Evolutionary conservation across 352 stramenopile genomes (phyloP).

Genomic region (Phytophthora citricola): DNA sequence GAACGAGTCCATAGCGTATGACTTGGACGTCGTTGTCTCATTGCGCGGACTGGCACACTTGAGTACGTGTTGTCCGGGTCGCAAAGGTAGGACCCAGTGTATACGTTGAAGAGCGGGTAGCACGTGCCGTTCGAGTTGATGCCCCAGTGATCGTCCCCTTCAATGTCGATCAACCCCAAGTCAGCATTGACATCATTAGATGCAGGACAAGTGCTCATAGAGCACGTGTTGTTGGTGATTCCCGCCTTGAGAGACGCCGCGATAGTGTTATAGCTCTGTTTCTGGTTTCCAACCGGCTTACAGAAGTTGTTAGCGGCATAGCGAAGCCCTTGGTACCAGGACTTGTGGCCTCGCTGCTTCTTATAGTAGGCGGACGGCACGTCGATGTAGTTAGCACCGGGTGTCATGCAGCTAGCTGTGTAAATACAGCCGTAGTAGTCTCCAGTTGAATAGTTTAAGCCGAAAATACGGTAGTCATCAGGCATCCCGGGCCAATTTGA

Average conservation of each 20-base stretch:
- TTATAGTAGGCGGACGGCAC: neutral
- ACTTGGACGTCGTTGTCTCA: slow-evolving; percentile 42
- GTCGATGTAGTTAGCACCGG: slow-evolving; percentile 51
- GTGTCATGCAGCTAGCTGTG: slow-evolving; percentile 40
- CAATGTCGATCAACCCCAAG: slow-evolving; percentile 41
- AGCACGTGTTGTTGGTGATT: slow-evolving; percentile 50
- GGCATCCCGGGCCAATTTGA: slow-evolving; percentile 83
- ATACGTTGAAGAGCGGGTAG: slow-evolving; percentile 27
- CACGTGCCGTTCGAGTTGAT: slow-evolving; percentile 35
- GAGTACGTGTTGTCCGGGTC: slow-evolving; percentile 38
- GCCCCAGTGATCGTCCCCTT: slow-evolving; percentile 23
- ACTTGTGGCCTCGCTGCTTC: slow-evolving; percentile 8
- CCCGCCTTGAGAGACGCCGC: slow-evolving; percentile 39
- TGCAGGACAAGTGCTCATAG: slow-evolving; percentile 36
- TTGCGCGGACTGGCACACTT: slow-evolving; percentile 53
- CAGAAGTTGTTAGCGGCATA: slow-evolving; percentile 62
- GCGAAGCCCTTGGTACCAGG: slow-evolving; percentile 32
- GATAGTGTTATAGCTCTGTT: slow-evolving; percentile 40
- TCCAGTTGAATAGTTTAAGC: slow-evolving; percentile 33
- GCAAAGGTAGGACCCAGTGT: slow-evolving; percentile 24
- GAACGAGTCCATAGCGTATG: slow-evolving; percentile 55
- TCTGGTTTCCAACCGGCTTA: slow-evolving; percentile 12
- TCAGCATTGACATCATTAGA: slow-evolving; percentile 55
- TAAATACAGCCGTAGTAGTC: slow-evolving; percentile 46
- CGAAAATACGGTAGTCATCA: slow-evolving; percentile 55